phyloP scores from a whole-genome alignment of 352 stramenopile genomes.

The Pythium aquatile region DNA sequence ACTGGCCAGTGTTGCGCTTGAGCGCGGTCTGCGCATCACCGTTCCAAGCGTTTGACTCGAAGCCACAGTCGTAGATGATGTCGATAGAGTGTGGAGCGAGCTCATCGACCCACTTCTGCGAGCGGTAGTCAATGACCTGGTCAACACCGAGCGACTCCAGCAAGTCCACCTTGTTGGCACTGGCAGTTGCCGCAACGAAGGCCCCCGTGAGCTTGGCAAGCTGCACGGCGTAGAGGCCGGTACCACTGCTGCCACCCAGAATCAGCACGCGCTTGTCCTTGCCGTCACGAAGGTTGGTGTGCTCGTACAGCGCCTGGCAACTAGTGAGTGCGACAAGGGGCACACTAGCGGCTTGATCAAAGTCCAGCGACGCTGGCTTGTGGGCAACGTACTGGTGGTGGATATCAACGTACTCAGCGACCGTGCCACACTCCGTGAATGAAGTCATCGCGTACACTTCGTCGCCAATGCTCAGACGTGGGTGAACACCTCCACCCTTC shows the following conservation, averaged over 20 bases:
- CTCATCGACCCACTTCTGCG: slow-evolving; percentile 31
- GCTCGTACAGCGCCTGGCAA: no score
- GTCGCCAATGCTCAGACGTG: neutral
- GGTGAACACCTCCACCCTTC: neutral
- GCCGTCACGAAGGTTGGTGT: neutral
- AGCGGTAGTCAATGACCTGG: slow-evolving; percentile 40
- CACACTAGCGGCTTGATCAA: no score
- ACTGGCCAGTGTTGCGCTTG: slow-evolving; percentile 28
- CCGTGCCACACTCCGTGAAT: slow-evolving; percentile 9
- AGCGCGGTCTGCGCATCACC: slow-evolving; percentile 33
- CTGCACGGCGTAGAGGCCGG: slow-evolving; percentile 29
- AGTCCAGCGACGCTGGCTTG: no score
- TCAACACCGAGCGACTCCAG: slow-evolving; percentile 36
- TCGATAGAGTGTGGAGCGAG: slow-evolving; percentile 18
- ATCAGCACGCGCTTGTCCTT: slow-evolving; percentile 20
- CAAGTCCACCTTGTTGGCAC: slow-evolving; percentile 30
- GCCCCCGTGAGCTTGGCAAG: slow-evolving; percentile 1
- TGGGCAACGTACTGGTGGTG: no score
- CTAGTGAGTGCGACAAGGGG: no score
- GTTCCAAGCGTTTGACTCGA: slow-evolving; percentile 34
- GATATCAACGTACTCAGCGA: slow-evolving; percentile 33
- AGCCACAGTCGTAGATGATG: slow-evolving; percentile 17
- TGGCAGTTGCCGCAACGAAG: slow-evolving; percentile 27
- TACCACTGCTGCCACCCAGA: slow-evolving; percentile 35
- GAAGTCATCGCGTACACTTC: slow-evolving; percentile 21